These are phyloP conservation scores for Xylaria sp. DNA, from an alignment of 2,329 filamentous ascomycete species.

Conservation along the genomic window DNA sequence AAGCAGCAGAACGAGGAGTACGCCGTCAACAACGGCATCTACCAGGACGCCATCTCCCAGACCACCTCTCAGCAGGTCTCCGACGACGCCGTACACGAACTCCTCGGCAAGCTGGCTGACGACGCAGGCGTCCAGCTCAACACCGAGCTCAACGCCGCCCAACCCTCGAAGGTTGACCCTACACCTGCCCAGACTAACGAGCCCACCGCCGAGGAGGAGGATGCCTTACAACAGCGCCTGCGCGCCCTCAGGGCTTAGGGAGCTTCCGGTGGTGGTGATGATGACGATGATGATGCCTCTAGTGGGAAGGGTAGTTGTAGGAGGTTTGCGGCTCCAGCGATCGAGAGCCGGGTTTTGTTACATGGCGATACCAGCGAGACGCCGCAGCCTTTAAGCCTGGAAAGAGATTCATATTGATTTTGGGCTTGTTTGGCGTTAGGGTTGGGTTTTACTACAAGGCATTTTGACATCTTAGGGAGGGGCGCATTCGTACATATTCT, in stretches of 20 bases:
- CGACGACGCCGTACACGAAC: slow-evolving; percentile 85
- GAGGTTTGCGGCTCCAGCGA: background rate
- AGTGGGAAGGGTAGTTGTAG: slow-evolving; percentile 8
- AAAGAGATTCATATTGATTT: slow-evolving; percentile 6
- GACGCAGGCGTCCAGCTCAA: slow-evolving; percentile 86
- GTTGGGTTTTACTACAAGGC: background rate
- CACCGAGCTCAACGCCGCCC: slow-evolving; percentile 73
- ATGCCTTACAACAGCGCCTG: slow-evolving; percentile 72
- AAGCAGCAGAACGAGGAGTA: slow-evolving; percentile 71
- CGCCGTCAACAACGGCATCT: slow-evolving; percentile 75
- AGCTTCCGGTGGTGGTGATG: slow-evolving; percentile 15
- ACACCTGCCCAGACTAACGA: slow-evolving; percentile 62
- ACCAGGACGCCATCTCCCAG: slow-evolving; percentile 84
- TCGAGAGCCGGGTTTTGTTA: background rate
- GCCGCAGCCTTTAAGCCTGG: background rate
- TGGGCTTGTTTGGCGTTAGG: slow-evolving; percentile 28
- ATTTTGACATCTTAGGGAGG: background rate
- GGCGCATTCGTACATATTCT: slow-evolving; percentile 10
- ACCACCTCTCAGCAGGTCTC: slow-evolving; percentile 78
- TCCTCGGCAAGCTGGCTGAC: slow-evolving; percentile 87
- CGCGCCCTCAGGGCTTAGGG: slow-evolving; percentile 63
- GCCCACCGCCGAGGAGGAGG: slow-evolving; percentile 81
- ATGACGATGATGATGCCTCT: slow-evolving; percentile 8
- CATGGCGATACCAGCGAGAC: background rate
- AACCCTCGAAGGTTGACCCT: slow-evolving; percentile 67